These are phyloP conservation scores for Aspergillus taichungensis DNA, from an alignment of 495 filamentous ascomycete species.

Conservation along the genomic window DNA sequence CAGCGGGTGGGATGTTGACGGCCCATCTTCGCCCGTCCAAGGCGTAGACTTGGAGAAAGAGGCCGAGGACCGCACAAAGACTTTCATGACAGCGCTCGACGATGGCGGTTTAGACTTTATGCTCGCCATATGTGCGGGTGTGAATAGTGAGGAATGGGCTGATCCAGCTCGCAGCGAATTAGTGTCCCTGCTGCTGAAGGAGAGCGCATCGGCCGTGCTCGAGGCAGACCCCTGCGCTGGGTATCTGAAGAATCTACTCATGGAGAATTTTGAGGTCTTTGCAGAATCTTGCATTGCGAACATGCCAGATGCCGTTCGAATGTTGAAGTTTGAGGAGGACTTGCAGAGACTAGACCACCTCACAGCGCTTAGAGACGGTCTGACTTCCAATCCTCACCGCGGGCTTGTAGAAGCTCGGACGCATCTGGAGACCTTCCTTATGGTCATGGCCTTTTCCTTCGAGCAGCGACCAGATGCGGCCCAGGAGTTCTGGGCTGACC, in stretches of 20 bases:
- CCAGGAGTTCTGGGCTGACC: slow-evolving; percentile 79
- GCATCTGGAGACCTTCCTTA: slow-evolving; percentile 82
- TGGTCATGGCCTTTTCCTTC: slow-evolving; percentile 88
- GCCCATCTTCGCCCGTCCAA: slow-evolving; percentile 41
- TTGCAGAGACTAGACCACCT: slow-evolving; percentile 68
- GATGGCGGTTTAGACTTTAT: slow-evolving; percentile 91
- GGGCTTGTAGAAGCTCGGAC: slow-evolving; percentile 48
- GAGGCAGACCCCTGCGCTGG: slow-evolving; percentile 54
- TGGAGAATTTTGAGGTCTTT: slow-evolving; percentile 75
- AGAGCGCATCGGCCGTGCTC: slow-evolving; percentile 54
- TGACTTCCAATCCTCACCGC: slow-evolving; percentile 38
- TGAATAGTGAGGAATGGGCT: slow-evolving; percentile 66
- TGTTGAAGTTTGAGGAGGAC: slow-evolving; percentile 81
- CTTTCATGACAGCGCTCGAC: slow-evolving; percentile 68
- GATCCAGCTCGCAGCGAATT: slow-evolving; percentile 69
- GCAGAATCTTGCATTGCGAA: slow-evolving; percentile 88
- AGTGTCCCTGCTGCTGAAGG: slow-evolving; percentile 66
- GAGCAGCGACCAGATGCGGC: slow-evolving; percentile 73
- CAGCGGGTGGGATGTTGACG: slow-evolving; percentile 77
- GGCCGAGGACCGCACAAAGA: slow-evolving; percentile 55
- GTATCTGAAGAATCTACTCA: slow-evolving; percentile 58
- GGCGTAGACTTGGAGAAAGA: slow-evolving; percentile 55
- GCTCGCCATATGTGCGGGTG: slow-evolving; percentile 70
- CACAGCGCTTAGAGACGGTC: slow-evolving; percentile 38
- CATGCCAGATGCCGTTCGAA: slow-evolving; percentile 84